Percentiles rank a stretch among this genome's conserved stretches.
Evolutionary conservation across 495 filamentous ascomycete species (phyloP).

Genomic region (Astrocystis sublimbata): DNA sequence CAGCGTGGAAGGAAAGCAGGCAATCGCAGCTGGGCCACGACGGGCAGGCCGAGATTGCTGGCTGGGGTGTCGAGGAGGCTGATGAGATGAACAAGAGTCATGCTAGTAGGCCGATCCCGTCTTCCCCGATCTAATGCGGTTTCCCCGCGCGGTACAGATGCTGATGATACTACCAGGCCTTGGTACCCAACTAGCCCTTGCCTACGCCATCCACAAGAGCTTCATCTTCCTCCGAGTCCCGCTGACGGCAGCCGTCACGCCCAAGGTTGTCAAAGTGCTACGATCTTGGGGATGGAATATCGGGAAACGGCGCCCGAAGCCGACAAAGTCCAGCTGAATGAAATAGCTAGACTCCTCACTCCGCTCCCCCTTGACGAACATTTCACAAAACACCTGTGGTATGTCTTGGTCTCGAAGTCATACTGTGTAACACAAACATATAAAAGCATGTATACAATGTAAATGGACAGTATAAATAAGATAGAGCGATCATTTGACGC

Average conservation of each 20-base stretch:
- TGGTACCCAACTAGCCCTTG: conserved; percentile 83
- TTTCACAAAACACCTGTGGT: not conserved
- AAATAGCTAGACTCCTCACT: conserved; percentile 1
- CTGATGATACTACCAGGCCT: conserved; percentile 39
- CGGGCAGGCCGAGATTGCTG: conserved; percentile 44
- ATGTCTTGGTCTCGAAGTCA: not conserved
- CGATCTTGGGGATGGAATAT: conserved; percentile 76
- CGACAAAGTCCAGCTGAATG: not conserved
- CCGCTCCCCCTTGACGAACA: not conserved
- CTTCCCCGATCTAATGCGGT: not conserved
- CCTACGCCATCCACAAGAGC: conserved; percentile 97
- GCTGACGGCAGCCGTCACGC: conserved; percentile 82
- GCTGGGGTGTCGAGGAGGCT: conserved; percentile 57
- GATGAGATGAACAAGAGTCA: conserved; percentile 46
- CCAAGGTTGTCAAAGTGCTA: conserved; percentile 85
- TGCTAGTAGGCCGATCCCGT: conserved; percentile 51
- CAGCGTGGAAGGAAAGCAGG: conserved; percentile 37
- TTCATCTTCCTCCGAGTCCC: conserved; percentile 95
- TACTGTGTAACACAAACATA: conserved; percentile 10
- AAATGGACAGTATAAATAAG: conserved; percentile 1
- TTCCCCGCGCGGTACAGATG: no score
- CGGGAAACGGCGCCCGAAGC: conserved; percentile 47
- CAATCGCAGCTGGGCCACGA: conserved; percentile 30
- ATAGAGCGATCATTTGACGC: conserved; percentile 6
- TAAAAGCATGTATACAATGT: conserved; percentile 8